Percentiles rank a stretch among this genome's conserved stretches.
phyloP scores from a whole-genome alignment of 2,329 filamentous ascomycete species.

The Corynespora cassiicola region DNA sequence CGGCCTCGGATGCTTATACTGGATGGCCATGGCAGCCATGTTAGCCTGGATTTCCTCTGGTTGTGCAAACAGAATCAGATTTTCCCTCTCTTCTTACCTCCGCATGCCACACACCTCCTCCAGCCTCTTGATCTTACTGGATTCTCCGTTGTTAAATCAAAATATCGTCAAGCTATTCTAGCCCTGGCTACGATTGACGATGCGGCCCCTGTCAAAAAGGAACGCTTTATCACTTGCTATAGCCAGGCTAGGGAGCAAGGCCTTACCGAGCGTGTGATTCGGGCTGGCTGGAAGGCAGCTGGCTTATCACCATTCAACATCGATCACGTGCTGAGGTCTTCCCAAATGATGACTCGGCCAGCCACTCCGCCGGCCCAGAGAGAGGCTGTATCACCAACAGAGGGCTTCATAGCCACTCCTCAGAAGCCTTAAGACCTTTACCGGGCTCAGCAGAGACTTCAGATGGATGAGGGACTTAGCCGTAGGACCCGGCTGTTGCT shows the following conservation, averaged over 20 bases:
- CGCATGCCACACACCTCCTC: slow-evolving; percentile 13
- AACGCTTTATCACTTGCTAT: slow-evolving; percentile 21
- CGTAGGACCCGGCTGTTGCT: slow-evolving; percentile 5
- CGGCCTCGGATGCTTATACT: slow-evolving; percentile 12
- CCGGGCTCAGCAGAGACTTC: slow-evolving; percentile 4
- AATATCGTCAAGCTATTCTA: slow-evolving; percentile 10
- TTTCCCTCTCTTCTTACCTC: slow-evolving; percentile 8
- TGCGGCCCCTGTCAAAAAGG: slow-evolving; percentile 17
- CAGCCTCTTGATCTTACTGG: slow-evolving; percentile 14
- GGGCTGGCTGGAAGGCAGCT: slow-evolving; percentile 15
- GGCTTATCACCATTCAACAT: slow-evolving; percentile 17
- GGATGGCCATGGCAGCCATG: slow-evolving; percentile 13
- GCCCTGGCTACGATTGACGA: slow-evolving; percentile 13
- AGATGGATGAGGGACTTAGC: slow-evolving; percentile 2
- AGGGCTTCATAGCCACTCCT: no score
- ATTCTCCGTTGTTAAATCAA: slow-evolving; percentile 14
- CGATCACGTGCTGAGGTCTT: slow-evolving; percentile 10
- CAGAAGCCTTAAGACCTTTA: slow-evolving; percentile 11
- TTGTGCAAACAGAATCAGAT: slow-evolving; percentile 8
- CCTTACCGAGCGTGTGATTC: slow-evolving; percentile 11
- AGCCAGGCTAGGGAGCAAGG: slow-evolving; percentile 11
- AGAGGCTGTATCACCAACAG: no score
- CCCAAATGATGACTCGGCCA: slow-evolving; percentile 5
- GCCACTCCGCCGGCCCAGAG: slow-evolving; percentile 1
- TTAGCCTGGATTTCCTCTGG: slow-evolving; percentile 10